Conservation (phyloP, 148 eudicot genomes). For the Selenicereus undatus region DNA sequence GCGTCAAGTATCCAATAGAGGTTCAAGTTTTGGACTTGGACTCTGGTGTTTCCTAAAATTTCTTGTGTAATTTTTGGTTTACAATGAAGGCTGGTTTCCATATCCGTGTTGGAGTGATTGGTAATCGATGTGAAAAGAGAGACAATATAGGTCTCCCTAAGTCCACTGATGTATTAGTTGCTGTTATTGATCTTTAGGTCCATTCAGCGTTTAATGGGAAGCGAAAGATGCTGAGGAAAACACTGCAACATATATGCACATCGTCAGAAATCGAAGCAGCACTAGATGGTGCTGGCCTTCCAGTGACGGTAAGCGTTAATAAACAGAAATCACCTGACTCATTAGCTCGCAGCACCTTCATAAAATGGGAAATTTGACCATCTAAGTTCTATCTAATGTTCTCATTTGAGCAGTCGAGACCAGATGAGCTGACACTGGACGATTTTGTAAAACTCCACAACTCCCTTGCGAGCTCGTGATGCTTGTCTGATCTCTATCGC, state of each 20-base stretch:
- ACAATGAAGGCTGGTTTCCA: no score
- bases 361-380: neutral
- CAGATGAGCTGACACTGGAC: conserved; percentile 77
- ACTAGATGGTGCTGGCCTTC: conserved; percentile 48
- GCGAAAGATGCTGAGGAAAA: conserved; percentile 84
- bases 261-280: conserved; percentile 74
- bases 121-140: no score
- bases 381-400: neutral
- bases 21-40: no score
- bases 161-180: neutral
- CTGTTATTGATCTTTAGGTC: conserved; percentile 38
- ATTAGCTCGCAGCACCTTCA: neutral
- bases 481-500: neutral
- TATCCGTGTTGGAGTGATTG: no score
- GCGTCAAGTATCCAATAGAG: no score
- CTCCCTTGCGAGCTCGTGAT: conserved; percentile 35
- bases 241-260: conserved; percentile 65
- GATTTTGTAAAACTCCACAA: conserved; percentile 75
- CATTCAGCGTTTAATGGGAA: conserved; percentile 88
- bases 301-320: conserved; percentile 52
- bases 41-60: no score
- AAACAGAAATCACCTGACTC: neutral
- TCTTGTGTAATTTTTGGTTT: neutral
- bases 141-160: neutral
- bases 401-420: conserved; percentile 62